Evolutionary conservation across 2,329 filamentous ascomycete species (phyloP), one percentile per base, ranked within the genome.

Genomic region (Penicillium sclerotigenum): DNA sequence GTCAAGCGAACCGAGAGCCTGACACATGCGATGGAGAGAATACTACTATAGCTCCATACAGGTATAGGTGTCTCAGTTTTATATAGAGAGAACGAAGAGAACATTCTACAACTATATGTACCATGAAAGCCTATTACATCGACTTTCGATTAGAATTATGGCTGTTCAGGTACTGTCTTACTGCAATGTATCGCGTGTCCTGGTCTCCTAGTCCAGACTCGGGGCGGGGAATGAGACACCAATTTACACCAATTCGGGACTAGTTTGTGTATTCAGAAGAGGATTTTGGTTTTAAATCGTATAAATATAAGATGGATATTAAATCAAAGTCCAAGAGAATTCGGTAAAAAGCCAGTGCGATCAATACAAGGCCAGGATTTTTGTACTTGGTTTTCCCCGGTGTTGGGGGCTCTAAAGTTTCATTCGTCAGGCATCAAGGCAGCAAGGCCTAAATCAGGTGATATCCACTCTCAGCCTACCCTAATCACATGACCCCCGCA

Each of bases 401-500:
- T 45, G 42, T 16, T 28, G 5, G 8, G 18, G 11, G 43, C 29
- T 9, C 38, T 14, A 20, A 22, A 36, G 11, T 48, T 36, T 18
- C 6, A 31, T 11, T 38, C 33, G 34, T 55, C 31, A 55, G 52
- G 52, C 40, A 31, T 1, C 0, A 49, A 41, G 36, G 18, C 7
- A 2, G 1, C 3, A 70, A 41, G 68, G 65, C 69, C 65, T 65
- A 67, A 70, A 37, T 59, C 51, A 54, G 26, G 45, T 41, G 45
- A 41, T 47, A 20, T 29, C 45, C 26, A 33, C 33, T 49, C 26
- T 20, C 47, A 50, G 34, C 43, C 46, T 56, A 70, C 73, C 73
- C 70, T 73, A 72, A 58, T 67, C 63, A 65, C 61, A 58, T 65
- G 62, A 65, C 61, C 56, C 54, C 57, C 61, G 59, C 66, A 68